Evolutionary conservation across 768 basidiomycete genomes (phyloP), one percentile per base, ranked within the genome.

Genomic region (Suillus subalutaceus): DNA sequence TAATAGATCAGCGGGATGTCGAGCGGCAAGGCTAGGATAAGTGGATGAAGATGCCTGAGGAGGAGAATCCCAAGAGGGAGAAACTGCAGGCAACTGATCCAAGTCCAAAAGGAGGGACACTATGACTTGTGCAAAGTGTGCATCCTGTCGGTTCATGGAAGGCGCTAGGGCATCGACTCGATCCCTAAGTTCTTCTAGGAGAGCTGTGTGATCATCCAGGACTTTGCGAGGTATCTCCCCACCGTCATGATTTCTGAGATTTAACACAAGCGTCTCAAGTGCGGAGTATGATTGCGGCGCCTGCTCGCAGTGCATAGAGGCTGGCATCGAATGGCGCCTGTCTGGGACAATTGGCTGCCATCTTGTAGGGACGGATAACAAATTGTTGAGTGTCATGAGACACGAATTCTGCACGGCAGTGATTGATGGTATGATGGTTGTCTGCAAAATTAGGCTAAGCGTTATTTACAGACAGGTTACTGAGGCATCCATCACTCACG

Each of bases 361-460:
- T 60, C 59, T 60, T 2, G 77, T 77, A 18, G 84, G 80, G 15
- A 78, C 80, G 40, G 87, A 86, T 26, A 93, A 84, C 26, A 93
- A 81, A 74, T 86, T 88, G 70, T 88, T 86, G 57, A 94, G 80
- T 2, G 90, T 90, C 81, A 88, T 88, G 32, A 94, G 72, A 73
- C 90, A 93, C 20, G 90, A 91, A 66, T 83, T 84, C 70, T 92
- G 89, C 40, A 94, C 90, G 64, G 85, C 83, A 16, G 83, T 80
- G 68, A 94, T 88, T n/a, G 91, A 93, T 10, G 90, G 86, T 70
- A 89, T 79, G 43, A 92, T 78, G 68, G 90, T 87, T 67, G 81
- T 82, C 86, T 90, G 72, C 46, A 69, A 43, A 61, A 40, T 38
- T 13, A 20, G 26, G 41, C 59, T 60, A 20, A 60, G 41, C 18